Base-by-base conservation (phyloP, 139 green algal genomes). In the Picochlorum costavermella region DNA sequence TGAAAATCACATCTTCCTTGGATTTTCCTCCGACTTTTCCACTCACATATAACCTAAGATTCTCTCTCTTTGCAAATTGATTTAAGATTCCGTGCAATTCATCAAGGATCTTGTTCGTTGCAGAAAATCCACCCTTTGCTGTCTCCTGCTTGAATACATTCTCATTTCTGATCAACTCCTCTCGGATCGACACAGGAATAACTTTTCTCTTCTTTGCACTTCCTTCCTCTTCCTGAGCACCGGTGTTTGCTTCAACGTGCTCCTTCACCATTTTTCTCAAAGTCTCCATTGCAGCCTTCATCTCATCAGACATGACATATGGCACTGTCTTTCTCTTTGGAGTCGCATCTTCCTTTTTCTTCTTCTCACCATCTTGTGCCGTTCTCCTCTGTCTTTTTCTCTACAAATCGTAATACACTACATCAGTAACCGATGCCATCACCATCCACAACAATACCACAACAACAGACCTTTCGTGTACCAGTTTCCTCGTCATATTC, bases 51-150 rank as follows among this genome's bases (percentile, higher is more conserved):
- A 23, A 25, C 10, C 8, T 9, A n/a, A 79, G 37, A 61, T 69
- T 79, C 31, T 46, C 11, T 23, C 69, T 60, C 5, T 49, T 65
- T n/a, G 64, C 48, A 31, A 61, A 78, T 13, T 71, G 73, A 12
- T 72, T 56, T 56, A 79, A 49, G 46, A 74, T 70, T 5, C 20
- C 30, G 23, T 66, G 49, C 13, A 79, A 68, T 33, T 25, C 20
- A 25, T 33, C 20, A 9, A 67, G 17, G 6, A 77, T 64, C 50
- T 12, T 26, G n/a, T 31, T 55, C 13, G 9, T 14, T 49, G 71
- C 71, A 12, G 30, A 25, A 43, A 37, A 13, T 8, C 48, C 36
- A 60, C 50, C 36, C 23, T 25, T 31, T 30, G n/a, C 17, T n/a
- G 16, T 37, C 16, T 61, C 62, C 1, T 16, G 12, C 6, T 67